A percentile compares a stretch with the other conserved stretches of the same genome.
phyloP scores from a whole-genome alignment of 768 basidiomycete genomes.

The Termitomyces eurrhizus region DNA sequence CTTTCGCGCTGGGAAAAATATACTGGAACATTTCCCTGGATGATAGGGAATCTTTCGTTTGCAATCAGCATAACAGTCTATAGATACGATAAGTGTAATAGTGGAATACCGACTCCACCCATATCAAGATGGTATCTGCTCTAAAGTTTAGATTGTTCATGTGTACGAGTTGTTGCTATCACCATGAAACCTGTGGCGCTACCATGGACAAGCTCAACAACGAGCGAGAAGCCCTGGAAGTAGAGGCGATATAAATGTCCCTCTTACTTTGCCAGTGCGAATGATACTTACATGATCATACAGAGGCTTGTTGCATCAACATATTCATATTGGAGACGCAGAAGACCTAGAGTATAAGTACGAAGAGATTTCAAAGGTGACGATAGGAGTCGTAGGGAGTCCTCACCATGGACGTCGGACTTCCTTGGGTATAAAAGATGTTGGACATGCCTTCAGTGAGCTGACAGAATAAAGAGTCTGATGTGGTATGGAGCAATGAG shows the following conservation, averaged over 20 bases:
- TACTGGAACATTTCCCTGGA: not conserved
- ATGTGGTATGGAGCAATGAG: conserved; percentile 53
- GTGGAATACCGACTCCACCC: not conserved
- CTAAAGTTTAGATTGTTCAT: not conserved
- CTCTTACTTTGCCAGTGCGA: conserved; percentile 56
- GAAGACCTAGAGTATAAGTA: conserved; percentile 68
- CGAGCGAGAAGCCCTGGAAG: conserved; percentile 74
- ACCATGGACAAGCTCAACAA: conserved; percentile 44
- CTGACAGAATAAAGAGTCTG: conserved; percentile 68
- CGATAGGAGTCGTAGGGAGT: conserved; percentile 37
- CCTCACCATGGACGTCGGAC: conserved; percentile 41
- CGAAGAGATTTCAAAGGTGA: conserved; percentile 78
- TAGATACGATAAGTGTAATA: not conserved
- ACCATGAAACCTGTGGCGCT: conserved; percentile 22
- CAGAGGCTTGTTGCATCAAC: conserved; percentile 73
- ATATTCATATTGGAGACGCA: conserved; percentile 82
- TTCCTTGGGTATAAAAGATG: conserved; percentile 83
- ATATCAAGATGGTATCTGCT: not conserved
- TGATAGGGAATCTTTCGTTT: not conserved
- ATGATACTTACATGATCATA: conserved; percentile 84
- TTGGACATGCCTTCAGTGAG: conserved; percentile 58
- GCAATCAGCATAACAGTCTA: not conserved
- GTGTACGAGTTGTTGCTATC: conserved; percentile 48
- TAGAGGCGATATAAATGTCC: conserved; percentile 84
- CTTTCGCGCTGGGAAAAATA: not conserved